Percentiles rank a stretch among this genome's conserved stretches.
These are phyloP conservation scores for Russula sp. DNA, from an alignment of 768 basidiomycete genomes.

Conservation along the genomic window DNA sequence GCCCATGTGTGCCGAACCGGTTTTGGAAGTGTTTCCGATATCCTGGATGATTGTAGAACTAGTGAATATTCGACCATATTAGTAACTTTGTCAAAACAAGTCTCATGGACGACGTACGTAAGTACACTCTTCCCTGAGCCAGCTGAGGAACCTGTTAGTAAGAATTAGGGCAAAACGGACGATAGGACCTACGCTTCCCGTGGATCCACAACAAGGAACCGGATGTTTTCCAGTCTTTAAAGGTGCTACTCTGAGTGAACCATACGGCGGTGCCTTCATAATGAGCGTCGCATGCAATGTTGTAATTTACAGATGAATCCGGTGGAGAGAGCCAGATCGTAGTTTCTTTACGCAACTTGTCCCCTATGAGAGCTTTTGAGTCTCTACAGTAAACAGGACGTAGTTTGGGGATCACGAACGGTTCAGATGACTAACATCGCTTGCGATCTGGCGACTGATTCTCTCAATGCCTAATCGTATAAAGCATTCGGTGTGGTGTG, in stretches of 20 bases:
- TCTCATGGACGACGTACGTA: neutral
- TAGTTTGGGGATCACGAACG: neutral
- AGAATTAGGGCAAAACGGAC: neutral
- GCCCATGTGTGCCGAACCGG: neutral
- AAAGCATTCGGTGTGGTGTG: neutral
- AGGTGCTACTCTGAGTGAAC: neutral
- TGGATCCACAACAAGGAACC: constrained; percentile 6
- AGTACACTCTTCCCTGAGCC: constrained; percentile 9
- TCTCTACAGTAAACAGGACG: neutral
- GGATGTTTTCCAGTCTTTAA: neutral
- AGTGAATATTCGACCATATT: neutral
- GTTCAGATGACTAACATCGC: neutral
- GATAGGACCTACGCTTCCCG: neutral
- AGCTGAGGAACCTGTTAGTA: neutral
- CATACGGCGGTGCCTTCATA: neutral
- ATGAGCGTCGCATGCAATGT: neutral
- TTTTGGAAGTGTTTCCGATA: neutral
- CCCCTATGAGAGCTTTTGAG: neutral
- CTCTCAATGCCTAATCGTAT: neutral
- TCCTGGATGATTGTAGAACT: constrained; percentile 6
- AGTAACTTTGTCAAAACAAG: neutral
- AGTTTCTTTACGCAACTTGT: neutral
- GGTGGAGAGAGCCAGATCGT: constrained; percentile 1
- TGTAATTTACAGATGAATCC: constrained; percentile 5
- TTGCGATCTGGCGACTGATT: neutral